A percentile compares a stretch with the other conserved stretches of the same genome.
These are phyloP conservation scores for Scheffersomyces ergatensis DNA, from an alignment of 805 yeast species.

Conservation along the genomic window DNA sequence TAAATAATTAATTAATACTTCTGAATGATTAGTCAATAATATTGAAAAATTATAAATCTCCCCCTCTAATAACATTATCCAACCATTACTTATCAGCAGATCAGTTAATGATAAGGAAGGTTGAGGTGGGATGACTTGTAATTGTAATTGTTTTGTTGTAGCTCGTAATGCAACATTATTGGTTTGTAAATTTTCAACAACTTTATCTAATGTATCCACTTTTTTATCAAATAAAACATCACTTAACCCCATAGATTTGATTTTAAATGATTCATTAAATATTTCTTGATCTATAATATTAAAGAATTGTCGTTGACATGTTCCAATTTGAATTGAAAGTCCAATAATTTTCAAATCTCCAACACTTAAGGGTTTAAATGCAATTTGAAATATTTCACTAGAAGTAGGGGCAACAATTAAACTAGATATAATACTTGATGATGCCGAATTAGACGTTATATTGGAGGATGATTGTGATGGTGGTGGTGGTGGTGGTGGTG, in stretches of 20 bases:
- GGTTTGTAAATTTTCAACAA: slow-evolving; percentile 24
- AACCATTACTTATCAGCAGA: slow-evolving; percentile 55
- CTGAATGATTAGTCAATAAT: slow-evolving; percentile 55
- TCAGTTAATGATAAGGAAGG: slow-evolving; percentile 58
- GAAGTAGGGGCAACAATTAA: slow-evolving; percentile 26
- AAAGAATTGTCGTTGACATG: slow-evolving; percentile 48
- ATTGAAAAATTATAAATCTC: slow-evolving; percentile 54
- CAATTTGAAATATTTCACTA: slow-evolving; percentile 36
- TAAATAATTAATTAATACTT: slow-evolving; percentile 53
- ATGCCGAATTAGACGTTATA: background rate
- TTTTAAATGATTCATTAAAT: background rate
- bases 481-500: too few species aligned
- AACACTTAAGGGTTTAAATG: slow-evolving; percentile 45
- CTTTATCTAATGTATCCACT: slow-evolving; percentile 5
- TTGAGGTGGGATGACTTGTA: slow-evolving; percentile 45
- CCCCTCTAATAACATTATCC: slow-evolving; percentile 80
- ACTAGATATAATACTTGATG: background rate
- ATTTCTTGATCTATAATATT: slow-evolving; percentile 25
- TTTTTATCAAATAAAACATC: background rate
- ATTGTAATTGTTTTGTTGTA: slow-evolving; percentile 16
- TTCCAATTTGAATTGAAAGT: slow-evolving; percentile 47
- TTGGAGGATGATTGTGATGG: slow-evolving; percentile 1
- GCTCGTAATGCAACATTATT: slow-evolving; percentile 16
- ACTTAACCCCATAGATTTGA: background rate
- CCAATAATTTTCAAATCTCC: slow-evolving; percentile 54